Conservation (phyloP, 2,329 filamentous ascomycete species). For the Parascedosporium putredinis region DNA sequence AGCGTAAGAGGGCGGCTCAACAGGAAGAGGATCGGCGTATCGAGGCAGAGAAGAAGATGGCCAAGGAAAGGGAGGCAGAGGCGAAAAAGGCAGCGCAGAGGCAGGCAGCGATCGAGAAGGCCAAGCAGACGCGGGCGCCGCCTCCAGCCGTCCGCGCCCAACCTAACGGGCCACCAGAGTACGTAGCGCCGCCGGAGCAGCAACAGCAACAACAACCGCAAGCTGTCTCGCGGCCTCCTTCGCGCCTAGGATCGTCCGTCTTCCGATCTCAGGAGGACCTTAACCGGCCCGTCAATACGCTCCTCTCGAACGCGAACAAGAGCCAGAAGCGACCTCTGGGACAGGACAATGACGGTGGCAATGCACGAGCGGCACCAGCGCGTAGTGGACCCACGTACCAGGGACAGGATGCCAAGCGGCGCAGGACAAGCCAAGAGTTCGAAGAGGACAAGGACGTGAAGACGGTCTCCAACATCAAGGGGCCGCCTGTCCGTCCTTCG, state of each 20-base stretch:
- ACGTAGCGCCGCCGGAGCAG: slow-evolving; percentile 25
- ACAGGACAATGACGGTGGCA: slow-evolving; percentile 48
- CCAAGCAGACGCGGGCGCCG: slow-evolving; percentile 53
- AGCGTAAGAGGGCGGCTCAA: slow-evolving; percentile 59
- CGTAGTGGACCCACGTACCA: slow-evolving; percentile 54
- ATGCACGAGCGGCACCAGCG: slow-evolving; percentile 32
- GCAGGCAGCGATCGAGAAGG: slow-evolving; percentile 52
- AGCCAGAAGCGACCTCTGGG: slow-evolving; percentile 66
- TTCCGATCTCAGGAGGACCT: slow-evolving; percentile 45
- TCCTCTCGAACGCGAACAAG: slow-evolving; percentile 48
- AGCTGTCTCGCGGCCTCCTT: slow-evolving; percentile 28
- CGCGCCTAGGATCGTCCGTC: slow-evolving; percentile 47
- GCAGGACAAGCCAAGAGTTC: slow-evolving; percentile 64
- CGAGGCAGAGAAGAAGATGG: slow-evolving; percentile 51
- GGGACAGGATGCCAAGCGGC: slow-evolving; percentile 62
- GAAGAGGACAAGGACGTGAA: slow-evolving; percentile 53
- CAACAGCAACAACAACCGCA: slow-evolving; percentile 19
- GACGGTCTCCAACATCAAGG: slow-evolving; percentile 55
- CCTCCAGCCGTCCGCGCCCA: slow-evolving; percentile 48
- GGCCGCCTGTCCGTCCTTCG: slow-evolving; percentile 76
- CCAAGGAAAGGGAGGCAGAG: slow-evolving; percentile 53
- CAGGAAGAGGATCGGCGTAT: slow-evolving; percentile 57
- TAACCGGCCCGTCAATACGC: slow-evolving; percentile 48
- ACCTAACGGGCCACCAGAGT: slow-evolving; percentile 39
- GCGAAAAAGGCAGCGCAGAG: slow-evolving; percentile 56